Evolutionary conservation across 1,284 basidiomycete genomes (phyloP).

Genomic region (Coniferiporia weirii): DNA sequence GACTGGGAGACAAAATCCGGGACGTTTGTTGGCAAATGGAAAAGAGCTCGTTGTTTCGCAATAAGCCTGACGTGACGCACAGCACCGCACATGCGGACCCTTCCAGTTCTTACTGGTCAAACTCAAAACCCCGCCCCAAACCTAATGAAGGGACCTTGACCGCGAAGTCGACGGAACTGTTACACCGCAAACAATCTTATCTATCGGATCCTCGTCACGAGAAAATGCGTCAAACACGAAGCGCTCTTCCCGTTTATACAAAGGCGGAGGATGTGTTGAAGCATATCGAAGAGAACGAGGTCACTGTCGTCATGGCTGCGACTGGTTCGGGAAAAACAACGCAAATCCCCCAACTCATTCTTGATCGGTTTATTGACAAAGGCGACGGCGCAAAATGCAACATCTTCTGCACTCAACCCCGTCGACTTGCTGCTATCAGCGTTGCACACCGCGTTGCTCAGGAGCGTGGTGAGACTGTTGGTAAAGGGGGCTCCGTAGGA

Average conservation of each 20-base stretch:
- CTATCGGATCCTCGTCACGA: slow-evolving; percentile 57
- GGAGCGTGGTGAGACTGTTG: slow-evolving; percentile 78
- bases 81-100: background rate
- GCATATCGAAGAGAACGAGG: slow-evolving; percentile 76
- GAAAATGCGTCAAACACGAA: slow-evolving; percentile 65
- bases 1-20: slow-evolving; percentile 70
- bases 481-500: slow-evolving; percentile 64
- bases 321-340: slow-evolving; percentile 97
- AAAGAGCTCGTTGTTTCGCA: slow-evolving; percentile 45
- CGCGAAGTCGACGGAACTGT: slow-evolving; percentile 59
- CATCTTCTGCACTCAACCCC: slow-evolving; percentile 90
- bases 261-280: slow-evolving; percentile 61
- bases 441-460: slow-evolving; percentile 91
- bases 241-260: slow-evolving; percentile 69
- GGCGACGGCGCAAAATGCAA: slow-evolving; percentile 85
- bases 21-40: slow-evolving; percentile 70
- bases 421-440: slow-evolving; percentile 88
- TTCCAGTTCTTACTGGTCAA: background rate
- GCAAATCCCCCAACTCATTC: slow-evolving; percentile 89
- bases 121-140: slow-evolving; percentile 24
- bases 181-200: slow-evolving; percentile 55
- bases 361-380: slow-evolving; percentile 79
- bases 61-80: slow-evolving; percentile 32
- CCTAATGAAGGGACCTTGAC: slow-evolving; percentile 29
- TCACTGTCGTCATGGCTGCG: slow-evolving; percentile 91